A percentile compares a stretch with the other conserved stretches of the same genome.
phyloP scores from a whole-genome alignment of 352 stramenopile species.

The Blastocystis sp. region DNA sequence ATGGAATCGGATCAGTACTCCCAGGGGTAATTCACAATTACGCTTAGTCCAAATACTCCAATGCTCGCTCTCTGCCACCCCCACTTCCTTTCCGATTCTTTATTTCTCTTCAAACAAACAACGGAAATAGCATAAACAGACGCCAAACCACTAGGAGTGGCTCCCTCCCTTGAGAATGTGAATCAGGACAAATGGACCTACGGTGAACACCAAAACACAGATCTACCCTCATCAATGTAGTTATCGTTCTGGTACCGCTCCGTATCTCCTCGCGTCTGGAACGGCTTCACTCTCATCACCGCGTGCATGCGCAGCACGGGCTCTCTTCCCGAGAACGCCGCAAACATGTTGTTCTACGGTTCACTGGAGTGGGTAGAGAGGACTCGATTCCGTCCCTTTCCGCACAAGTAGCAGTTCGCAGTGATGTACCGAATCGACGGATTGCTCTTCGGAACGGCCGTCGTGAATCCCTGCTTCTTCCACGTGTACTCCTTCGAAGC shows the following conservation, averaged over 20 bases:
- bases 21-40: not conserved
- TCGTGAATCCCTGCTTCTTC: slow-evolving; percentile 75
- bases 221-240: slow-evolving; percentile 70
- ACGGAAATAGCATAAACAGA: not conserved
- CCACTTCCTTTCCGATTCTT: not conserved
- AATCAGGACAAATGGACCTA: slow-evolving; percentile 73
- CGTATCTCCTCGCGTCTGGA: slow-evolving; percentile 55
- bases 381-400: slow-evolving; percentile 60
- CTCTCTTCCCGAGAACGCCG: slow-evolving; percentile 52
- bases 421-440: slow-evolving; percentile 70
- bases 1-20: not conserved
- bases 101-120: not conserved
- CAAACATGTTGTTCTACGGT: slow-evolving; percentile 58
- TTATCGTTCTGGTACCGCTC: slow-evolving; percentile 68
- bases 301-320: slow-evolving; percentile 73
- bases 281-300: slow-evolving; percentile 65
- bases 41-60: not conserved
- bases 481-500: slow-evolving; percentile 69
- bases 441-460: slow-evolving; percentile 68
- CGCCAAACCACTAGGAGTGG: not conserved
- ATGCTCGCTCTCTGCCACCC: not conserved
- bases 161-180: slow-evolving; percentile 72
- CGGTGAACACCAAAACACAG: not conserved
- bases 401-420: slow-evolving; percentile 72
- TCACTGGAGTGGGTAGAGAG: not conserved